phyloP scores from a whole-genome alignment of 345 rosid genomes.

The Passiflora organensis region DNA sequence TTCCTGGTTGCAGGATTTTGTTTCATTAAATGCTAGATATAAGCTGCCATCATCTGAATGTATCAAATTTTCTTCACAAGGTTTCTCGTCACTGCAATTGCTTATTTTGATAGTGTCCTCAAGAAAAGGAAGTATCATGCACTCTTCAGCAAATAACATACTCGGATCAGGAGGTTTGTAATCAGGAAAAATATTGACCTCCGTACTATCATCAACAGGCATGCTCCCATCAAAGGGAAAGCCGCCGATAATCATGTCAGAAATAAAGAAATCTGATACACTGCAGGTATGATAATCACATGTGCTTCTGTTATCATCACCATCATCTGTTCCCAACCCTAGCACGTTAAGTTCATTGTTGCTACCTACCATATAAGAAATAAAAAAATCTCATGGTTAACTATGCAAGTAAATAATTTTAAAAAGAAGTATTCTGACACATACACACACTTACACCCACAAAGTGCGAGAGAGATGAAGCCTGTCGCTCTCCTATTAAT shows the following conservation, averaged over 20 bases:
- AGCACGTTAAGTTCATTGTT: conserved; percentile 19
- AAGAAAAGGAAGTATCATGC: conserved; percentile 68
- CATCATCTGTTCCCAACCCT: conserved; percentile 16
- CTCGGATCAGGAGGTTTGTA: conserved; percentile 53
- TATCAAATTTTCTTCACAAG: conserved; percentile 38
- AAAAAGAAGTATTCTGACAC: no score
- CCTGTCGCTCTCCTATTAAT: no score
- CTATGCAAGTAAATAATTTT: no score
- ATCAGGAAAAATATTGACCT: conserved; percentile 45
- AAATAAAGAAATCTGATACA: conserved; percentile 56
- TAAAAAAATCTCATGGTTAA: no score
- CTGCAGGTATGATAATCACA: conserved; percentile 48
- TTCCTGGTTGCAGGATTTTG: conserved; percentile 44
- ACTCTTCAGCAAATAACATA: conserved; percentile 57
- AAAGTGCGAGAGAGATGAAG: no score
- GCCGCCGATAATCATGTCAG: conserved; percentile 54
- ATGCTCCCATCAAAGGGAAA: conserved; percentile 45
- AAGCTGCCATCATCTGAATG: conserved; percentile 45
- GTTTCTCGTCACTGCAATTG: conserved; percentile 34
- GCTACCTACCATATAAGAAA: conserved; percentile 22
- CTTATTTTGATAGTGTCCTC: conserved; percentile 55
- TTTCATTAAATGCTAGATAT: conserved; percentile 57
- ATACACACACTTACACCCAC: no score
- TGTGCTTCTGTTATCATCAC: conserved; percentile 32
- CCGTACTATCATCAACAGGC: conserved; percentile 27